Base-by-base conservation (phyloP, 202 grass and related monocot genomes). In the Musa balbisiana region DNA sequence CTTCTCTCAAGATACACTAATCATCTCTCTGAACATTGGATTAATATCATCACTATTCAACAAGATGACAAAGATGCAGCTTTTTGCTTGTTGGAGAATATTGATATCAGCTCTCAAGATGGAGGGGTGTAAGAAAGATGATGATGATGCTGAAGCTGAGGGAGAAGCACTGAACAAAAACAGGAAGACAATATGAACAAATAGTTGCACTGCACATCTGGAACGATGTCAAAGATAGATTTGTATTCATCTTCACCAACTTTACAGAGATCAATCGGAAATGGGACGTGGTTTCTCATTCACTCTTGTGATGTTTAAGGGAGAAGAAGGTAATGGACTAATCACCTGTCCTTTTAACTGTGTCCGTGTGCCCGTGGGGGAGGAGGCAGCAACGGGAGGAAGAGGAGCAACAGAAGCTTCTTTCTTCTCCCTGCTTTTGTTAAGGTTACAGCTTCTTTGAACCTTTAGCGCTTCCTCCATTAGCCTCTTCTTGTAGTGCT, bases 381-480 rank as follows among this genome's bases (percentile, higher is more conserved):
- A 43, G 5, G 33, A 43, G 4, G 33, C 5, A 43, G 33, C 33
- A 43, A 43, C 33, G 4, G 33, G 33, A 5, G 33, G 33, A 43
- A 8, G 33, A 8, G 4, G 33, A 43, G 33, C 33, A 8, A 43
- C 33, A 43, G 33, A 43, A 43, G 33, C 33, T 43, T 43, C 33
- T 6, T 43, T 43, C 33, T 43, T 43, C 67, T 49, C 49, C 67
- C 49, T 51, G 29, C 9, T 29, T 16, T 55, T 26, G 15, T 43
- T 13, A 14, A 19, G 25, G 24, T 2, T 55, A 26, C 73, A 17
- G 27, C 55, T 75, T 59, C 15, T 75, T 26, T 22, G 24, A 11
- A 49, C 53, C 73, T 75, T 75, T 13, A 59, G 12, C 29, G 53
- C 73, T 60, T 75, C 73, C 19, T 75, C 73, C 55, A 58, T 49